phyloP scores from a whole-genome alignment of 306 rosid species.

The Cucurbita argyrosperma region DNA sequence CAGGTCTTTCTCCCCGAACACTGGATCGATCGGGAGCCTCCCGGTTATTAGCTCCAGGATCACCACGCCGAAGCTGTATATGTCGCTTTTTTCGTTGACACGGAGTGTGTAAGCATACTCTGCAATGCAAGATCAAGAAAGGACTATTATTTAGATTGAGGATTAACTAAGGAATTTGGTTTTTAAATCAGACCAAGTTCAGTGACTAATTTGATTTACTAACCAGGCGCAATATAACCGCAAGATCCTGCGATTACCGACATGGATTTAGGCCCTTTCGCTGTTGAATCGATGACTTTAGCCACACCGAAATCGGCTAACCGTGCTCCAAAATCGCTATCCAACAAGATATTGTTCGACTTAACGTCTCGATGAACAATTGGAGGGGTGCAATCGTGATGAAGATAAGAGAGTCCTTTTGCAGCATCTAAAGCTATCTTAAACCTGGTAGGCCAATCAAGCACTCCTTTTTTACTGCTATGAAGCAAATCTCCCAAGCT shows the following conservation, averaged over 20 bases:
- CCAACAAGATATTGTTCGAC: constrained; percentile 83
- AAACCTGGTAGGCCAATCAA: constrained; percentile 84
- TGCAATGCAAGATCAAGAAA: constrained; percentile 16
- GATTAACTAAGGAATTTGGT: background rate
- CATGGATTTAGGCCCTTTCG: constrained; percentile 42
- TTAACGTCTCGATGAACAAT: constrained; percentile 78
- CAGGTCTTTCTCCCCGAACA: constrained; percentile 80
- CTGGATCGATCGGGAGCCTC: constrained; percentile 59
- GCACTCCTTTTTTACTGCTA: constrained; percentile 42
- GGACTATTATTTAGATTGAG: background rate
- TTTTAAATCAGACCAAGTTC: background rate
- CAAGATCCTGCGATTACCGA: constrained; percentile 84
- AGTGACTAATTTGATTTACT: background rate
- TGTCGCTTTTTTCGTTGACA: constrained; percentile 93
- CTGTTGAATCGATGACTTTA: constrained; percentile 58
- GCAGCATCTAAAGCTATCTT: constrained; percentile 81
- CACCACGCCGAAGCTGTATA: constrained; percentile 84
- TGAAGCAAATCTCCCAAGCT: constrained; percentile 75
- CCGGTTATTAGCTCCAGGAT: constrained; percentile 72
- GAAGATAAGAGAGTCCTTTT: constrained; percentile 73
- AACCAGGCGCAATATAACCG: constrained; percentile 95
- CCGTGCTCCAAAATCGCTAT: constrained; percentile 60
- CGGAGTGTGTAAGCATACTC: constrained; percentile 88
- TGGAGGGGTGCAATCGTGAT: constrained; percentile 75
- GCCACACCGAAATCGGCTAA: constrained; percentile 94